Evolutionary conservation across 2,329 filamentous ascomycete genomes (phyloP), one percentile per base, ranked within the genome.

Genomic region (Colletotrichum theobromicola): DNA sequence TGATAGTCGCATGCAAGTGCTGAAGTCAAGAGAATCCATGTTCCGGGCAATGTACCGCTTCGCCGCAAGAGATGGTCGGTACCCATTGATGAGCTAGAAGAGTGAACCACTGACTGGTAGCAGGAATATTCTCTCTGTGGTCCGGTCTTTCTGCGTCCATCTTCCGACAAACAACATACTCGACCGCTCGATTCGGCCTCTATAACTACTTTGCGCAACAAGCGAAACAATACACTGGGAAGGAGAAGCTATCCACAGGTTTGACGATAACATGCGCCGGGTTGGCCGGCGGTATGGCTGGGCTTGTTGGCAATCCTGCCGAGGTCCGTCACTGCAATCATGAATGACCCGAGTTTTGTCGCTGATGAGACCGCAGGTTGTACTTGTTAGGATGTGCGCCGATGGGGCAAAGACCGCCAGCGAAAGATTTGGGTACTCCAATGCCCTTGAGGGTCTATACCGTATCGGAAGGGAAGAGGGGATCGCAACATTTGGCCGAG

Each of bases 331-430:
- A 61, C 26, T 26, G 9, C 4, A 7, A 5, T 4, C 8, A 5
- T 5, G 16, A 4, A 21, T 18, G 7, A 32, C 7, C 50, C 5
- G n/a, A 10, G 13, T 5, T 5, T 28, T 5, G 16, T 35, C 13
- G 21, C 24, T 60, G 21, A 64, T 70, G 24, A 67, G 5, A 28
- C 7, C 7, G 5, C 34, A 81, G 79, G 82, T 86, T 0, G 81
- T 87, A 1, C 81, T 87, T 7, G 85, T 87, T 0, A 80, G 86
- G 8, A 87, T 87, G 86, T 87, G 85, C 72, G 84, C 85, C 16
- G 86, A 87, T 77, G 86, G 85, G 1, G 86, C 86, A 0, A 86
- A 84, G 74, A 71, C 80, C 2, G 76, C 78, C 0, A 75, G 76
- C 1, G 79, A 87, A 64, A 80, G 83, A n/a, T 85, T 85, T 61